Percentiles rank a stretch among this genome's conserved stretches.
These are phyloP conservation scores for Neurospora terricola DNA, from an alignment of 495 filamentous ascomycete genomes.

Conservation along the genomic window DNA sequence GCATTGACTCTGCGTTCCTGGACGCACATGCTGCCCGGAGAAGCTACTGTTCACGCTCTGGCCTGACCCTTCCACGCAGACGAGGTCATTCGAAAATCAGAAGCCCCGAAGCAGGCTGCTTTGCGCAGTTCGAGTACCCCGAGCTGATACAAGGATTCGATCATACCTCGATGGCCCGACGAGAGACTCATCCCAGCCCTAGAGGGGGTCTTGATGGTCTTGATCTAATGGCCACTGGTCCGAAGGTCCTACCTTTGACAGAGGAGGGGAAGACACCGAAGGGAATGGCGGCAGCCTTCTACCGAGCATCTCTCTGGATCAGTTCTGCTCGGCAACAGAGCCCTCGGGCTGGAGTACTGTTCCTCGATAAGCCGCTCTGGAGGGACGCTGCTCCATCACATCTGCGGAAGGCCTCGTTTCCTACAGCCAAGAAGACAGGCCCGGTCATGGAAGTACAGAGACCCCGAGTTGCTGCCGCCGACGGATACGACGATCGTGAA, in stretches of 20 bases:
- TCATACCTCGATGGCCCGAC: neutral
- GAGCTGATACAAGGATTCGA: slow-evolving; percentile 13
- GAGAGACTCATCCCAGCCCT: neutral
- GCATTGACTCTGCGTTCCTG: slow-evolving; percentile 22
- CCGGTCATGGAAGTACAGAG: neutral
- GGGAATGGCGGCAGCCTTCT: slow-evolving; percentile 14
- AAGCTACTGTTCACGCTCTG: slow-evolving; percentile 12
- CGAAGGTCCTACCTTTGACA: slow-evolving; percentile 2
- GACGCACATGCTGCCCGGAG: slow-evolving; percentile 21
- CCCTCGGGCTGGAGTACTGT: slow-evolving; percentile 14
- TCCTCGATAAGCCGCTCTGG: slow-evolving; percentile 21
- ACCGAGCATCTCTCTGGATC: slow-evolving; percentile 23
- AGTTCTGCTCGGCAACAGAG: neutral
- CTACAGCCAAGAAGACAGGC: neutral
- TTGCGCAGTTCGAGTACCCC: slow-evolving; percentile 24
- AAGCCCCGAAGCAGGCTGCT: slow-evolving; percentile 1
- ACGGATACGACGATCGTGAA: neutral
- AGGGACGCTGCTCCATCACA: neutral
- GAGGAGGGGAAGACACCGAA: slow-evolving; percentile 3
- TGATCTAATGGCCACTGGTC: slow-evolving; percentile 6
- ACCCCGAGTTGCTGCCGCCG: neutral
- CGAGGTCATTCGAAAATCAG: neutral
- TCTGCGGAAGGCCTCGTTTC: slow-evolving; percentile 3
- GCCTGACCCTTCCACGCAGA: neutral
- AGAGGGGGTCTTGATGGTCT: neutral